phyloP scores from a whole-genome alignment of 768 basidiomycete genomes.

The Pleurotus pulmonarius region DNA sequence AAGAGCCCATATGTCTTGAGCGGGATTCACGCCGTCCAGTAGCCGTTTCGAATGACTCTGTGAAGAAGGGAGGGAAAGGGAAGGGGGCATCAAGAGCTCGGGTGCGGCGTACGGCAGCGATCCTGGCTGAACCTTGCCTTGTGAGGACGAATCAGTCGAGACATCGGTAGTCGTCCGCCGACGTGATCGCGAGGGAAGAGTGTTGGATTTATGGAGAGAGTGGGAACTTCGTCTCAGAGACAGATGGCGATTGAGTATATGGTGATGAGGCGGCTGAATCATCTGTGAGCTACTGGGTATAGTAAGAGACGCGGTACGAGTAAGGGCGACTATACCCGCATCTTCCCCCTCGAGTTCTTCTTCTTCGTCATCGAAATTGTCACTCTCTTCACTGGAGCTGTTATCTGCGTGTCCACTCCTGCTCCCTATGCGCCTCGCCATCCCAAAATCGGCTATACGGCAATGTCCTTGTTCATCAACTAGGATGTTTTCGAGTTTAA shows the following conservation, averaged over 20 bases:
- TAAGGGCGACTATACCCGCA: conserved; percentile 22
- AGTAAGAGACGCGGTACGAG: conserved; percentile 6
- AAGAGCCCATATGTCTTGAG: conserved; percentile 95
- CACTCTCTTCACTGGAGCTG: conserved; percentile 21
- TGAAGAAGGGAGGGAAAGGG: not conserved
- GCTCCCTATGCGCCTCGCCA: conserved; percentile 60
- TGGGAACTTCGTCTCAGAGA: conserved; percentile 1
- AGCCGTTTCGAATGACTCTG: conserved; percentile 19
- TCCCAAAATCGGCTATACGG: conserved; percentile 82
- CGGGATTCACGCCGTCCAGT: conserved; percentile 48
- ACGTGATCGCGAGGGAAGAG: not conserved
- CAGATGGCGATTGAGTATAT: conserved; percentile 2
- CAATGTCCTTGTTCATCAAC: conserved; percentile 88
- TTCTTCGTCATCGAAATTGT: conserved; percentile 35
- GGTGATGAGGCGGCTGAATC: not conserved
- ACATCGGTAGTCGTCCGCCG: not conserved
- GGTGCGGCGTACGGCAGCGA: conserved; percentile 91
- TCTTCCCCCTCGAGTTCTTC: conserved; percentile 20
- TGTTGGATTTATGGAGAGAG: not conserved
- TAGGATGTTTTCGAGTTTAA: conserved; percentile 96
- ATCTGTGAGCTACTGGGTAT: conserved; percentile 2
- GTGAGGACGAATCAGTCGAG: not conserved
- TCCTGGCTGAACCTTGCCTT: conserved; percentile 54
- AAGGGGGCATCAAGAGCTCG: conserved; percentile 71
- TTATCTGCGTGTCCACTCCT: not conserved